Base-by-base conservation (phyloP, 176 grass and related monocot genomes). In the barley (Hordeum vulgare) region DNA sequence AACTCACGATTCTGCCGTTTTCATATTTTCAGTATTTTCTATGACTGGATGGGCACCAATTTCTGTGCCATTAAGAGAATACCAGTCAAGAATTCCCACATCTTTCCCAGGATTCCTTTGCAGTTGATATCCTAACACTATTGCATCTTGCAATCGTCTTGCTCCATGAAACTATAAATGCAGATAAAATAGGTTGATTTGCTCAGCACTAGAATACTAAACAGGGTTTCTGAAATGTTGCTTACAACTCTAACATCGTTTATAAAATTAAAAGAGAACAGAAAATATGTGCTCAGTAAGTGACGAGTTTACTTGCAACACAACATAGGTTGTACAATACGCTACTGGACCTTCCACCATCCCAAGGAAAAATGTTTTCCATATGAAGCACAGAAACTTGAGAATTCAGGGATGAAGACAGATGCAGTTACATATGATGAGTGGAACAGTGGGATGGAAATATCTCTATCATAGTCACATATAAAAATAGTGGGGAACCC, bases 111-210 rank as follows among this genome's bases (percentile, higher is more conserved):
- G 87, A 81, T 81, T 74, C 84, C 93, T 92, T 90, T 99, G 96
- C 36, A 99, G 69, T 86, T 99, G 93, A 93, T 92, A 99, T 36
- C 93, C 96, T 79, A 99, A 71, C 9, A 99, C 93, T 92, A 96
- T 99, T 33, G 93, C 96, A 87, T 99, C 93, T 73, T 86, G 82
- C 72, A 99, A 75, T 76, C 96, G 77, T 74, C 91, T 94, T 80
- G 74, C 93, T 86, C 96, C 96, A 35, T 86, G 96, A 71, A 96
- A 89, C 96, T 99, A 34, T 7, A 83, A 71, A 78, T 40, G 80
- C 65, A 76, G 17, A 84, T 58, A 79, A 3, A 21, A 24, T 2
- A 84, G 7, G 21, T 80, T 74, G 68, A 74, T 75, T 14, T 11
- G 51, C 24, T 76, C 69, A 84, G 3, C 61, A 31, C 26, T 62